phyloP scores from a whole-genome alignment of 352 stramenopile species.

The Thalassiosira tumida region DNA sequence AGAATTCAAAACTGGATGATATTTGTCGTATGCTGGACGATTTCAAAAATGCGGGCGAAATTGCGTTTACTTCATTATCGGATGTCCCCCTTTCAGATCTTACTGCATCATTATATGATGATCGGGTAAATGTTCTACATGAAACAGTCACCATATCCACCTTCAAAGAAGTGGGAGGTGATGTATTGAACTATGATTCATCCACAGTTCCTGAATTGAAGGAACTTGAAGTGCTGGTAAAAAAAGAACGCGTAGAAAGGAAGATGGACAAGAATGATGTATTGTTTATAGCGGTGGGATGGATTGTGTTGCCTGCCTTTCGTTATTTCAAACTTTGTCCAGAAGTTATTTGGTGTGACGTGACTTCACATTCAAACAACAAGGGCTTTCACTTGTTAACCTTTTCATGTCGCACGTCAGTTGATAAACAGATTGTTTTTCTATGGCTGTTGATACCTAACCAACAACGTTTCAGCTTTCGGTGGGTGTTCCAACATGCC shows the following conservation, averaged over 20 bases:
- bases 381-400: conserved; percentile 65
- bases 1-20: not conserved
- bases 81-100: conserved; percentile 14
- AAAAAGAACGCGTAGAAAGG: not conserved
- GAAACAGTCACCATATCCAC: conserved; percentile 3
- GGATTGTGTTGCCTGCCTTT: conserved; percentile 20
- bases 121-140: not conserved
- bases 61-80: conserved; percentile 22
- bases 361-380: conserved; percentile 66
- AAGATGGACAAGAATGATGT: conserved; percentile 10
- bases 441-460: not conserved
- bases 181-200: not conserved
- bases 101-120: not conserved
- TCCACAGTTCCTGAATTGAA: not conserved
- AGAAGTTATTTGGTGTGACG: not conserved
- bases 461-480: not conserved
- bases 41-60: conserved; percentile 37
- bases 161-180: not conserved
- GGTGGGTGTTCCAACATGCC: not conserved
- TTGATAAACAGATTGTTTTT: not conserved
- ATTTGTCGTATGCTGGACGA: conserved; percentile 32
- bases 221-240: not conserved
- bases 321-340: not conserved
- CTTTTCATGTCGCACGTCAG: conserved; percentile 28
- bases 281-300: not conserved